Conservation (phyloP, 2,329 filamentous ascomycete species). For the Conoideocrella luteorostrata region DNA sequence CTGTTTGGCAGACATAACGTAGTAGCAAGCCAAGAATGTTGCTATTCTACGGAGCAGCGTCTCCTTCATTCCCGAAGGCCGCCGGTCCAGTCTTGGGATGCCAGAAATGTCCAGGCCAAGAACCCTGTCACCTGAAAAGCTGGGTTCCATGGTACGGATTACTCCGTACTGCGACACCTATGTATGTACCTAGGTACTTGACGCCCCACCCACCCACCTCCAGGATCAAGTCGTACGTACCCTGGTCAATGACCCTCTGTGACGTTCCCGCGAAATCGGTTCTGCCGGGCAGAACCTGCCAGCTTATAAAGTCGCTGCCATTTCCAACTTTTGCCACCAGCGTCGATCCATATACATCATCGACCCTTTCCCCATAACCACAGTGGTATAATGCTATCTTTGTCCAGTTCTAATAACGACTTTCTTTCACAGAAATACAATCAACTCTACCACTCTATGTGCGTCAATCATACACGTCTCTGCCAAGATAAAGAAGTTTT, state of each 20-base stretch:
- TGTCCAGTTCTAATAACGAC: not conserved
- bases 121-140: too few species aligned
- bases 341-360: slow-evolving; percentile 1
- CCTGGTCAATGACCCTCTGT: slow-evolving; percentile 9
- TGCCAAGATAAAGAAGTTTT: not conserved
- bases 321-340: slow-evolving; percentile 8
- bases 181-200: slow-evolving; percentile 2
- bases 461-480: not conserved
- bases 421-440: not conserved
- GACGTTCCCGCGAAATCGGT: slow-evolving; percentile 11
- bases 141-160: too few species aligned
- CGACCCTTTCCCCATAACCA: not conserved
- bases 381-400: not conserved
- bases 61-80: not conserved
- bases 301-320: slow-evolving; percentile 9
- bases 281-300: slow-evolving; percentile 5
- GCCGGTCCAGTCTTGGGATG: too few species aligned
- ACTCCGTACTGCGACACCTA: not conserved
- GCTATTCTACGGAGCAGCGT: too few species aligned
- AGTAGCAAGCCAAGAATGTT: too few species aligned
- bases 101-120: not conserved
- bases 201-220: slow-evolving; percentile 3
- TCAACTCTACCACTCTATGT: not conserved
- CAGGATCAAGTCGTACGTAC: slow-evolving; percentile 7
- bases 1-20: too few species aligned